phyloP scores from a whole-genome alignment of 352 stramenopile species.

The Pilasporangium apinafurcum region DNA sequence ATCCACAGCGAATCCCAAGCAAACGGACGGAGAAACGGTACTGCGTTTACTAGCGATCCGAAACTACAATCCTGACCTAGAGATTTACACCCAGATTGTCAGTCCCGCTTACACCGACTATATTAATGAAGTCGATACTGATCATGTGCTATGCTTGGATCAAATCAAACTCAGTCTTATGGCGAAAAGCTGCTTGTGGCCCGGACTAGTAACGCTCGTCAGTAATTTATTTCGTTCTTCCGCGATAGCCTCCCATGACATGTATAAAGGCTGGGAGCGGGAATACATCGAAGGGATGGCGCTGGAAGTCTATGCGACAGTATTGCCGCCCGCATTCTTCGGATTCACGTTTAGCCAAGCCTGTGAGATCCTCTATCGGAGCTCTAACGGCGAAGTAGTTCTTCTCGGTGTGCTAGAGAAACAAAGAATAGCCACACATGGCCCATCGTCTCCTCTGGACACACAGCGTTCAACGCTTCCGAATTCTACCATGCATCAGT shows the following conservation, averaged over 20 bases:
- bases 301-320: conserved; percentile 55
- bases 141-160: conserved; percentile 53
- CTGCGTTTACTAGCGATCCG: conserved; percentile 52
- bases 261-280: conserved; percentile 26
- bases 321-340: conserved; percentile 28
- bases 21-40: conserved; percentile 48
- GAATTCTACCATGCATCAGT: too few relatives aligned
- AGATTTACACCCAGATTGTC: conserved; percentile 57
- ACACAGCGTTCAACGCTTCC: too few relatives aligned
- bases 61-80: conserved; percentile 49
- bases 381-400: conserved; percentile 52
- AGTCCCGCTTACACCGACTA: conserved; percentile 47
- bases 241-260: conserved; percentile 13
- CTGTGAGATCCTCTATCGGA: conserved; percentile 44
- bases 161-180: conserved; percentile 60
- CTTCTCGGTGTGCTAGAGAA: conserved; percentile 43
- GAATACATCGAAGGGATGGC: conserved; percentile 49
- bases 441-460: too few relatives aligned
- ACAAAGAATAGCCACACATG: too few relatives aligned
- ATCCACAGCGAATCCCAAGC: conserved; percentile 21
- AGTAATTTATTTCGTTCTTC: conserved; percentile 59
- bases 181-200: conserved; percentile 57
- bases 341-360: conserved; percentile 50
- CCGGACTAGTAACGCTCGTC: conserved; percentile 48
- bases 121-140: conserved; percentile 44